These are phyloP conservation scores for Neopestalotiopsis sp. DNA, from an alignment of 2,329 filamentous ascomycete genomes.

Conservation along the genomic window DNA sequence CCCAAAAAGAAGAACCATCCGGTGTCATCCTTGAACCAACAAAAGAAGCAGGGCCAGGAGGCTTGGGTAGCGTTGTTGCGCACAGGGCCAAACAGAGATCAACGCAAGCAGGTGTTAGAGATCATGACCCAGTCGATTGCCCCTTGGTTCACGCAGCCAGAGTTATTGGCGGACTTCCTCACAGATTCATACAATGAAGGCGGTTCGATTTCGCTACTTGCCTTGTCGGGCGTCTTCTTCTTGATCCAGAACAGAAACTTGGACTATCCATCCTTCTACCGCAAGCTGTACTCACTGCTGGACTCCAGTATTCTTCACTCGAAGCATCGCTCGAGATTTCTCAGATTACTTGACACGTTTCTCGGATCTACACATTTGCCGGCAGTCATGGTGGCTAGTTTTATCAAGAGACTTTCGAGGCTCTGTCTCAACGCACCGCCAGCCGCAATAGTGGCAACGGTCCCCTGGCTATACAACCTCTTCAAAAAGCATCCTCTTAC, in stretches of 20 bases:
- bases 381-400: slow-evolving; percentile 88
- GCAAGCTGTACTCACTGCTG: slow-evolving; percentile 90
- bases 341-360: slow-evolving; percentile 90
- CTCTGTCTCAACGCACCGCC: slow-evolving; percentile 89
- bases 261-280: slow-evolving; percentile 94
- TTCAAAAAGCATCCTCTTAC: slow-evolving; percentile 88
- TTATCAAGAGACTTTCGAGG: slow-evolving; percentile 90
- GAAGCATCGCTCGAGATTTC: slow-evolving; percentile 91
- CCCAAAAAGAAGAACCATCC: slow-evolving; percentile 72
- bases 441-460: slow-evolving; percentile 82
- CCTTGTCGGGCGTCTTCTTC: slow-evolving; percentile 92
- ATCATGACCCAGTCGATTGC: slow-evolving; percentile 80
- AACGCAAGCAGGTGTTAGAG: slow-evolving; percentile 79
- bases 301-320: slow-evolving; percentile 88
- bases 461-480: slow-evolving; percentile 96
- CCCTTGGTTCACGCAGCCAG: slow-evolving; percentile 87
- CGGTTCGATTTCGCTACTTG: slow-evolving; percentile 84
- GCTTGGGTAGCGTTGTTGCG: slow-evolving; percentile 84
- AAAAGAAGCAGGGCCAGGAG: slow-evolving; percentile 82
- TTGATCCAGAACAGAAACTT: slow-evolving; percentile 92
- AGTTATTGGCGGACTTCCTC: slow-evolving; percentile 93
- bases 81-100: slow-evolving; percentile 68
- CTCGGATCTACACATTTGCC: slow-evolving; percentile 91
- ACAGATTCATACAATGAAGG: slow-evolving; percentile 92
- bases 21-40: slow-evolving; percentile 68